These are phyloP conservation scores for Russula abietina DNA, from an alignment of 768 basidiomycete genomes.

Conservation along the genomic window DNA sequence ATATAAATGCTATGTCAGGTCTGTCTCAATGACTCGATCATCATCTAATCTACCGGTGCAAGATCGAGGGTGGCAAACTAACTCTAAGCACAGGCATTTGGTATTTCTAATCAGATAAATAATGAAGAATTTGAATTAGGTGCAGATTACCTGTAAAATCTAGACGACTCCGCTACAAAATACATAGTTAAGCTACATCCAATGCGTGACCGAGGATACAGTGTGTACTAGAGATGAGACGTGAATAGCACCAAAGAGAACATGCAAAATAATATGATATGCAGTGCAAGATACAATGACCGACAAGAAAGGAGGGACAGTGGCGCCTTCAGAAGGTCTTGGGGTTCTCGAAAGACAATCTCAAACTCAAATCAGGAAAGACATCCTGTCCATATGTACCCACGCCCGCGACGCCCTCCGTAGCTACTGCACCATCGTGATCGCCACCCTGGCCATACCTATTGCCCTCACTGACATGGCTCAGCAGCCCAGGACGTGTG, in stretches of 20 bases:
- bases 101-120: too few relatives aligned
- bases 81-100: too few relatives aligned
- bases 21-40: neutral
- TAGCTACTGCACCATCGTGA: neutral
- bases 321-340: constrained; percentile 12
- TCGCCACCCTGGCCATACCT: neutral
- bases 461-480: neutral
- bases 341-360: neutral
- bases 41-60: neutral
- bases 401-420: constrained; percentile 1
- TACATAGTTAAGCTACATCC: constrained; percentile 18
- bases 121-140: neutral
- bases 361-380: neutral
- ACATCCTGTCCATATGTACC: constrained; percentile 16
- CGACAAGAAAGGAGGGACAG: neutral
- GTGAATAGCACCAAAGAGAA: neutral
- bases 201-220: constrained; percentile 15
- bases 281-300: neutral
- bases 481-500: neutral
- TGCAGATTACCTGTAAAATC: constrained; percentile 5
- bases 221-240: constrained; percentile 9
- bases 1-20: too few relatives aligned
- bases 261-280: neutral
- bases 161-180: constrained; percentile 14
- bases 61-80: constrained; percentile 1